Evolutionary conservation across 352 stramenopile species (phyloP).

Genomic region (Aphanomyces cochlioides): DNA sequence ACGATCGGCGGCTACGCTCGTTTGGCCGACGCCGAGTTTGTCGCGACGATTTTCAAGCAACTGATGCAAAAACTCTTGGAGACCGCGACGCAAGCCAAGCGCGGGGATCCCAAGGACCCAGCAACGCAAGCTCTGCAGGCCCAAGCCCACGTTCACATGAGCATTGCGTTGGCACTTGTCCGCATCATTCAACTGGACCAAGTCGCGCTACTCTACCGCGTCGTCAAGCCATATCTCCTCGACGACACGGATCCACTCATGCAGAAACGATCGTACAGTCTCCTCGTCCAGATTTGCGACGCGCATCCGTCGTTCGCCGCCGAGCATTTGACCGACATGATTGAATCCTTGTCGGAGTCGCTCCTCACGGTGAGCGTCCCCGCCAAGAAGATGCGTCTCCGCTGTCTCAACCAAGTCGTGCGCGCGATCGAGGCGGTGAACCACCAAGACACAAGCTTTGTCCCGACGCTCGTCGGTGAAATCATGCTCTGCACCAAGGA

Average conservation of each 20-base stretch:
- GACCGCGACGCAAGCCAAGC: conserved; percentile 73
- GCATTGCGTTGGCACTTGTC: conserved; percentile 70
- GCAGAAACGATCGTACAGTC: conserved; percentile 86
- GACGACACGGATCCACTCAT: conserved; percentile 81
- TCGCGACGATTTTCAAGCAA: conserved; percentile 77
- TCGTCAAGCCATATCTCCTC: conserved; percentile 85
- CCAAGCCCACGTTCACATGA: conserved; percentile 70
- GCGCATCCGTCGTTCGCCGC: conserved; percentile 74
- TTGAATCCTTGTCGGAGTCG: conserved; percentile 90
- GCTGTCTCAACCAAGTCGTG: conserved; percentile 82
- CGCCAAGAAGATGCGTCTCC: conserved; percentile 93
- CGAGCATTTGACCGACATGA: conserved; percentile 88
- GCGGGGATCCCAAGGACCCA: conserved; percentile 34
- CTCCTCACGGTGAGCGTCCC: conserved; percentile 93
- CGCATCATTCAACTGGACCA: conserved; percentile 72
- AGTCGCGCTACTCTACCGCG: conserved; percentile 76
- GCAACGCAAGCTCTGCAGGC: conserved; percentile 41
- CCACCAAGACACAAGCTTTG: conserved; percentile 57
- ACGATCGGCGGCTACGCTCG: conserved; percentile 79
- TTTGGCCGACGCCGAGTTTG: conserved; percentile 59
- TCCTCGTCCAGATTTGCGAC: conserved; percentile 85
- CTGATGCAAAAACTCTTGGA: conserved; percentile 87
- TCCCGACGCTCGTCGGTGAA: conserved; percentile 91
- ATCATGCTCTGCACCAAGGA: conserved; percentile 97
- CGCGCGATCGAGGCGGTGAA: conserved; percentile 67